These are phyloP conservation scores for Brasilioporus rufonigricans DNA, from an alignment of 768 basidiomycete genomes.

Conservation along the genomic window DNA sequence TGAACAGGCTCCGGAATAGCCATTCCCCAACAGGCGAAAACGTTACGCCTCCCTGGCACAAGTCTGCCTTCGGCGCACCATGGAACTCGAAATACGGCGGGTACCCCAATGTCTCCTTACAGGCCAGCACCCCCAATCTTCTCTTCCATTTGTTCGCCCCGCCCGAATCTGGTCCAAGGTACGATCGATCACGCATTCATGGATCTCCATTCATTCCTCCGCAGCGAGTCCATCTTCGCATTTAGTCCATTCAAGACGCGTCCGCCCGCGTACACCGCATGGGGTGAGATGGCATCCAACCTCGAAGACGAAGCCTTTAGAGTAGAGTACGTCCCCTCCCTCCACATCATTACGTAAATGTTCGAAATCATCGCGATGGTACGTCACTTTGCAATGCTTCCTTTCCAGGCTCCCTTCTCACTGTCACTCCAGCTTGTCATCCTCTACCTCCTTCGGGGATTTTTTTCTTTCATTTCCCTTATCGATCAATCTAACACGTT, in stretches of 20 bases:
- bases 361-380: conserved; percentile 17
- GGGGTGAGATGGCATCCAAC: conserved; percentile 74
- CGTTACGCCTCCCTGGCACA: conserved; percentile 28
- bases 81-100: conserved; percentile 32
- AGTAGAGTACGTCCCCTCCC: conserved; percentile 71
- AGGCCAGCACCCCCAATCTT: conserved; percentile 64
- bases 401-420: conserved; percentile 23
- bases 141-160: conserved; percentile 74
- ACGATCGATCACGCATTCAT: conserved; percentile 15
- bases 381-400: conserved; percentile 22
- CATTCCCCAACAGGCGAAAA: conserved; percentile 29
- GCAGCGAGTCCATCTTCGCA: conserved; percentile 39
- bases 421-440: conserved; percentile 15
- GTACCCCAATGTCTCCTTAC: conserved; percentile 50
- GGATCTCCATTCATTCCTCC: conserved; percentile 18
- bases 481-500: conserved; percentile 19
- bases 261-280: conserved; percentile 56
- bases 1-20: conserved; percentile 29
- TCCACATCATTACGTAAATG: conserved; percentile 32
- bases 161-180: conserved; percentile 54
- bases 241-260: conserved; percentile 33
- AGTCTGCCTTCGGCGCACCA: conserved; percentile 22
- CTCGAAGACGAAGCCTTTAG: conserved; percentile 72
- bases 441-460: conserved; percentile 11
- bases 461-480: conserved; percentile 26